phyloP scores from a whole-genome alignment of 768 basidiomycete genomes.

The Pleurotus tuber-regium region DNA sequence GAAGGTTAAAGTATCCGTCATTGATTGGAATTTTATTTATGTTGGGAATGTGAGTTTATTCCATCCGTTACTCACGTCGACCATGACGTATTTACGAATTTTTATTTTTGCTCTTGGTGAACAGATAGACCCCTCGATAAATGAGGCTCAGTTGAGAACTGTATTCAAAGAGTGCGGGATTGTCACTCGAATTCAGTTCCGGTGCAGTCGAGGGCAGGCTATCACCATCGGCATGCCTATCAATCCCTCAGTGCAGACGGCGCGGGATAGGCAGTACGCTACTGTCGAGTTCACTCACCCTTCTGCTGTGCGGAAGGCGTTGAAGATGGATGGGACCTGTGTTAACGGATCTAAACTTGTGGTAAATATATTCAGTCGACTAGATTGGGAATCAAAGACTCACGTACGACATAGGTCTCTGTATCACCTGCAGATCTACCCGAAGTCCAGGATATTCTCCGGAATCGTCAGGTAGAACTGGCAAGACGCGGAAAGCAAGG shows the following conservation, averaged over 20 bases:
- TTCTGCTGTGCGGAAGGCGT: conserved; percentile 36
- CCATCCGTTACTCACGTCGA: conserved; percentile 5
- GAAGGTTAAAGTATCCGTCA: neutral
- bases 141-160: conserved; percentile 26
- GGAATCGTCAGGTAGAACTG: conserved; percentile 9
- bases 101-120: too few species aligned
- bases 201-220: conserved; percentile 40
- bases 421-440: conserved; percentile 36
- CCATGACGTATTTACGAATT: too few species aligned
- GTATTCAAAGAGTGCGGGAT: conserved; percentile 37
- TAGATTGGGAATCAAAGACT: too few species aligned
- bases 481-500: neutral
- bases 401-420: conserved; percentile 30
- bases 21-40: conserved; percentile 37
- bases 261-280: conserved; percentile 48
- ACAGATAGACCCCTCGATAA: conserved; percentile 35
- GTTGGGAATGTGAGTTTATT: conserved; percentile 59
- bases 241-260: conserved; percentile 18
- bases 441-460: conserved; percentile 32
- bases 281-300: conserved; percentile 41
- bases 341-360: conserved; percentile 38
- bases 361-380: too few species aligned
- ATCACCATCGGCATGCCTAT: conserved; percentile 24
- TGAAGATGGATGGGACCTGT: conserved; percentile 32
- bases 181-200: conserved; percentile 32